Evolutionary conservation across 441 rosid species (phyloP), one percentile per base, ranked within the genome.

Genomic region (Dalechampia spathulata): DNA sequence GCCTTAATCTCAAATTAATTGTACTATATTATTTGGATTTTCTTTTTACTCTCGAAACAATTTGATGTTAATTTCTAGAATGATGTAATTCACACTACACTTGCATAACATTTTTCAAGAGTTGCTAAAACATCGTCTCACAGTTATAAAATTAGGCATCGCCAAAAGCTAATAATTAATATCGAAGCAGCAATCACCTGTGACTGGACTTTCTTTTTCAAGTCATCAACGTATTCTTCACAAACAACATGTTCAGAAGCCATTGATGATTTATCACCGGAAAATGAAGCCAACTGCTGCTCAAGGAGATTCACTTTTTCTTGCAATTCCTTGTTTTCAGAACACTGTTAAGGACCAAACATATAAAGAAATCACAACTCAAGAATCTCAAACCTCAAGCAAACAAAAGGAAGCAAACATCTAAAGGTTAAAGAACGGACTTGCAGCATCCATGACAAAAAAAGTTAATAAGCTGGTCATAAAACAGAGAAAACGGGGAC

Each of bases 281-380:
- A 62, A 32, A 15, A n/a, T 39, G 82, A 83, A 58, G 92, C 73
- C 75, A 80, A 64, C 48, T 28, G 77, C 75, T 72, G 81, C 83
- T 86, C 96, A 28, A 90, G 77, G 44, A 70, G 71, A 67, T 67
- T 70, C 61, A 94, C 64, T 77, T 73, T 87, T 61, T 86, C 91
- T 63, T 62, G 82, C 67, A 90, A 77, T 72, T 94, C 96, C 64
- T 65, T 77, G 79, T 81, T 90, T 77, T 90, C 96, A 9, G 82
- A 68, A 64, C 79, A 78, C 99, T 90, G 80, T 67, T 60, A 68
- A 62, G 50, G 62, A 60, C 40, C 34, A 64, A 43, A 46, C 47
- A 75, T 9, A 48, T n/a, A n/a, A 32, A 16, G 15, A 48, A 61
- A 38, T 13, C 34, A 45, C 40, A 56, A 61, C n/a, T 52, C n/a